Evolutionary conservation across 1,284 basidiomycete genomes (phyloP), one percentile per base, ranked within the genome.

Genomic region (Termitomyces sp.): DNA sequence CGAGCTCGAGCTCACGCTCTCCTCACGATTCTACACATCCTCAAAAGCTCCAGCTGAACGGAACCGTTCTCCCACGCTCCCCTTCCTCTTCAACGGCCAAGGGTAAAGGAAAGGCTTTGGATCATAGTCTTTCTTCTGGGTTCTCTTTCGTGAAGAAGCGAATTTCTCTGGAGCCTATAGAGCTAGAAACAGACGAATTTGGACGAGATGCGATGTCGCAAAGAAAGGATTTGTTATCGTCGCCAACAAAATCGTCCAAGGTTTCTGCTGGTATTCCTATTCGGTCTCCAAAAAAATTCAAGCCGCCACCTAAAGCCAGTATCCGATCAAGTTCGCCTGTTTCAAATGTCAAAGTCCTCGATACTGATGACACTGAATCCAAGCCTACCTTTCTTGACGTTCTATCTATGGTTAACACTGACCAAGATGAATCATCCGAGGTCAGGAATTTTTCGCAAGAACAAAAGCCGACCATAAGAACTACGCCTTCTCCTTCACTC

Each of bases 211-310:
- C 43, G 9, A 12, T 24, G 3, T 40, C 50, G 33, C 53, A 24
- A 15, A 51, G 34, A 50, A 13, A 10, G 19, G 26, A 47, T 33
- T 42, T 52, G 28, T 54, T 51, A 13, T 59, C 63, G 34, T 64
- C 69, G 39, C 62, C 67, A 3, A 65, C 64, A 54, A 45, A 62
- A 47, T 51, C 64, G 1, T 64, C 33, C 26, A 52, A 64, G n/a
- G 47, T 40, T 8, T 42, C 58, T 48, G 13, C 36, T 30, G 70
- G 73, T 30, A 78, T 82, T 50, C 79, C 79, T n/a, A 68, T 79
- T 4, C 69, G 71, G 15, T 71, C 76, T 10, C 68, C 72, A 9
- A 61, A 50, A 36, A 70, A 62, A 42, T 62, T 28, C n/a, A 53
- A 53, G 30, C 28, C 26, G 4, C 6, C 42, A 15, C 17, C 54